These are phyloP conservation scores for Eucalyptus polybractea DNA, from an alignment of 345 rosid genomes.

Conservation along the genomic window DNA sequence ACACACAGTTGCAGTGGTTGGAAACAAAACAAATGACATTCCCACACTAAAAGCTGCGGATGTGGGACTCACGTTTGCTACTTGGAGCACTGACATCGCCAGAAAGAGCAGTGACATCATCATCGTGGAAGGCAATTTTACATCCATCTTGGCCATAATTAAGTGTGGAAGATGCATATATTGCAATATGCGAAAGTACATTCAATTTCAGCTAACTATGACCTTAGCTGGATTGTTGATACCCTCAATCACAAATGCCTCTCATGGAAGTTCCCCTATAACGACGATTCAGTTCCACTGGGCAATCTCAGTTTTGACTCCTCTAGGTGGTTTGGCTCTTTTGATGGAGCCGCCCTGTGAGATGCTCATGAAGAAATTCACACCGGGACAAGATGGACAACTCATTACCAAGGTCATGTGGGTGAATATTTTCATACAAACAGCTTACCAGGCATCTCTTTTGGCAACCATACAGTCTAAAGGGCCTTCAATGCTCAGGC, in stretches of 20 bases:
- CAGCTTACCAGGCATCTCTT: conserved; percentile 5
- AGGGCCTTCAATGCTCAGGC: conserved; percentile 1
- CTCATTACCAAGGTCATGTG: conserved; percentile 17
- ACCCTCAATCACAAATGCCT: not conserved
- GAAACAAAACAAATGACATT: not conserved
- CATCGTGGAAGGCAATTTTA: not conserved
- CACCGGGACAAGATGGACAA: not conserved
- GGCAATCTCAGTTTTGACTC: not conserved
- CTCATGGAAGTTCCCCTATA: not conserved
- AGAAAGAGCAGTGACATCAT: not conserved
- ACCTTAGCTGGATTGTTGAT: not conserved
- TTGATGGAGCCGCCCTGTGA: not conserved
- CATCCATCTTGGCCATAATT: not conserved
- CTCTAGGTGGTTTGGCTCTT: not conserved
- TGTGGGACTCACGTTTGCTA: not conserved
- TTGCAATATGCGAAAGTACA: not conserved
- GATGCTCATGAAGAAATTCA: not conserved
- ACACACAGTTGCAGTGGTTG: not conserved
- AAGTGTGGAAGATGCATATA: not conserved
- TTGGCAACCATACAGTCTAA: conserved; percentile 3
- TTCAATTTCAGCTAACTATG: not conserved
- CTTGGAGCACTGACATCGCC: not conserved
- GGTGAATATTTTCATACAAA: conserved; percentile 8
- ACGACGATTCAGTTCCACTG: not conserved
- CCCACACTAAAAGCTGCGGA: not conserved